Conservation (phyloP, 78 protist species). For the Speleostelium caveatum region DNA sequence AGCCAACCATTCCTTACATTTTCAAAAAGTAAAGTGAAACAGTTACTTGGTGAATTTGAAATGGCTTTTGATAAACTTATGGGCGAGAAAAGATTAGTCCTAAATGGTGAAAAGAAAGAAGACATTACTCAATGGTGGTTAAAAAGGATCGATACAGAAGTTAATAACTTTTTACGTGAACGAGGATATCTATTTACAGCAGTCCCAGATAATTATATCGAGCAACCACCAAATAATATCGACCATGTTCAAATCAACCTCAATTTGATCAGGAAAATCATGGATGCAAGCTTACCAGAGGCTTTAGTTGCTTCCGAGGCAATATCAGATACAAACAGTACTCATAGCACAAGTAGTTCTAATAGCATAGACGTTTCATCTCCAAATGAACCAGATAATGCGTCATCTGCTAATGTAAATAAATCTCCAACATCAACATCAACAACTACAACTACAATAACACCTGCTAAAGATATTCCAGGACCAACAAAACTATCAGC, state of each 20-base stretch:
- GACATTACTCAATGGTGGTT: conserved; percentile 72
- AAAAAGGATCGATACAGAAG: conserved; percentile 35
- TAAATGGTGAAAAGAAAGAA: conserved; percentile 53
- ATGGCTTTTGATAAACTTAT: conserved; percentile 16
- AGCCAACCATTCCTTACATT: conserved; percentile 4
- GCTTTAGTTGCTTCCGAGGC: conserved; percentile 25
- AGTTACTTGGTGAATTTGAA: conserved; percentile 43
- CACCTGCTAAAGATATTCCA: background rate
- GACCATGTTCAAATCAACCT: conserved; percentile 46
- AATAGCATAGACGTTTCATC: background rate
- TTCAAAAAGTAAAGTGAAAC: conserved; percentile 24
- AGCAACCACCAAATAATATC: conserved; percentile 55
- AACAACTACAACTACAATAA: background rate
- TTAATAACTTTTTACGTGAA: conserved; percentile 29
- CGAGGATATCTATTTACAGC: conserved; percentile 65
- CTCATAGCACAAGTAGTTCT: background rate
- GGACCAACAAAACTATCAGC: background rate
- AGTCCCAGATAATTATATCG: conserved; percentile 67
- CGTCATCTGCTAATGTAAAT: no score
- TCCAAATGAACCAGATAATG: background rate
- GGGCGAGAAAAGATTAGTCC: conserved; percentile 1
- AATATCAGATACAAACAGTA: no score
- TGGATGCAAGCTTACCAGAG: conserved; percentile 50
- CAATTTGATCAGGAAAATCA: conserved; percentile 46
- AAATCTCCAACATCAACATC: background rate